Percentiles rank a stretch among this genome's conserved stretches.
phyloP scores from a whole-genome alignment of 345 rosid species.

The Dimocarpus longan region DNA sequence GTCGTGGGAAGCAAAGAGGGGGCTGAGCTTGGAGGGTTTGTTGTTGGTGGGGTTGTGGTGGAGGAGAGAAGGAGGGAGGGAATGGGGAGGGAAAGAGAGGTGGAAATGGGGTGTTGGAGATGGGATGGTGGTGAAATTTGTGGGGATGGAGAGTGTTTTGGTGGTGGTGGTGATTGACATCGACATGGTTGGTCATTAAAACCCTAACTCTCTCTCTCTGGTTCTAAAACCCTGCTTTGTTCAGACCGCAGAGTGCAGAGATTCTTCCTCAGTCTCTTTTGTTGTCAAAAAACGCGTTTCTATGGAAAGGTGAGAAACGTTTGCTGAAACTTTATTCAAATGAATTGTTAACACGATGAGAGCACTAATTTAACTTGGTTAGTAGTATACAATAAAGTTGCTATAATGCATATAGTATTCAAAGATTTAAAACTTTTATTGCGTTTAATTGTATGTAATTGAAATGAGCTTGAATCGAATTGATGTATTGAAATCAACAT shows the following conservation, averaged over 20 bases:
- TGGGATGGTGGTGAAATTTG: slow-evolving; percentile 19
- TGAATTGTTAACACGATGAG: too few relatives aligned
- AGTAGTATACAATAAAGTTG: too few relatives aligned
- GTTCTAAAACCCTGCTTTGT: background rate
- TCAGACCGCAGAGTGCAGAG: background rate
- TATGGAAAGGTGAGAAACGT: too few relatives aligned
- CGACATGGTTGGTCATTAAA: background rate
- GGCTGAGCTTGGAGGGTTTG: slow-evolving; percentile 1
- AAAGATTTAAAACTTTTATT: too few relatives aligned
- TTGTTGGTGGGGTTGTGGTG: slow-evolving; percentile 9
- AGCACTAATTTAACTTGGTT: too few relatives aligned
- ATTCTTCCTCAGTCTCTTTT: too few relatives aligned
- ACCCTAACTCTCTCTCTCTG: background rate
- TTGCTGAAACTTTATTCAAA: too few relatives aligned
- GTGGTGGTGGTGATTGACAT: slow-evolving; percentile 20
- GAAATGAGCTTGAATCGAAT: too few relatives aligned
- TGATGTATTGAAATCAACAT: too few relatives aligned
- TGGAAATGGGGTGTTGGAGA: slow-evolving; percentile 7
- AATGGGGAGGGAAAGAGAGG: slow-evolving; percentile 10
- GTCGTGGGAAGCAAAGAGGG: slow-evolving; percentile 17
- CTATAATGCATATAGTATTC: too few relatives aligned
- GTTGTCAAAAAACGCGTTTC: too few relatives aligned
- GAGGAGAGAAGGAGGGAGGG: slow-evolving; percentile 7
- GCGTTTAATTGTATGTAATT: too few relatives aligned
- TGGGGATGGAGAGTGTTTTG: slow-evolving; percentile 29